These are phyloP conservation scores for Elsinoe batatas DNA, from an alignment of 2,329 filamentous ascomycete species.

Conservation along the genomic window DNA sequence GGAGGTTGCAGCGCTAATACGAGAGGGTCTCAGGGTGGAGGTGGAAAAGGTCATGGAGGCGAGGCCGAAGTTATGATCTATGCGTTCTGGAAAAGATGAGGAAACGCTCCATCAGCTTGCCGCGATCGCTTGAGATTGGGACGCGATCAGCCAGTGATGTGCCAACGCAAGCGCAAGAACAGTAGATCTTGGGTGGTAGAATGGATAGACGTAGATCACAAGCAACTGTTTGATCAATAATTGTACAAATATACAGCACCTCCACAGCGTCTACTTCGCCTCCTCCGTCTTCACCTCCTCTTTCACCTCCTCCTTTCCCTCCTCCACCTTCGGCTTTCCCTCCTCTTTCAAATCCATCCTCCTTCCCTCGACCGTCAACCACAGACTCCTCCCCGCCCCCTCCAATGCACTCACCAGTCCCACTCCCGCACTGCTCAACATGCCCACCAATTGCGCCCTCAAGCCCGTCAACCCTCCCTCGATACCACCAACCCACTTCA, in stretches of 20 bases:
- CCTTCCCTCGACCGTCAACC: slow-evolving; percentile 77
- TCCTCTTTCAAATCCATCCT: slow-evolving; percentile 73
- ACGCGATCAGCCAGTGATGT: too few relatives aligned
- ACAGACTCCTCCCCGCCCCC: slow-evolving; percentile 68
- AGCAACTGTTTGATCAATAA: not conserved
- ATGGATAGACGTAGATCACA: not conserved
- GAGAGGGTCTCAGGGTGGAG: slow-evolving; percentile 32
- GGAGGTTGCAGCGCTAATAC: slow-evolving; percentile 44
- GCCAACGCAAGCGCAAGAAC: not conserved
- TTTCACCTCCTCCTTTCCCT: slow-evolving; percentile 9
- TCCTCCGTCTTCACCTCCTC: slow-evolving; percentile 11
- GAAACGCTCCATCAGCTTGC: too few relatives aligned
- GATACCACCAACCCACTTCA: slow-evolving; percentile 65
- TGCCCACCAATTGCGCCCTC: slow-evolving; percentile 66
- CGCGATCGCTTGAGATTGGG: too few relatives aligned
- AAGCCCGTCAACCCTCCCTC: slow-evolving; percentile 72
- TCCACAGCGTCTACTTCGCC: not conserved
- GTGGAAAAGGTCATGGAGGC: slow-evolving; percentile 18
- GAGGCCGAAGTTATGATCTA: slow-evolving; percentile 13
- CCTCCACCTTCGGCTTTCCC: slow-evolving; percentile 26
- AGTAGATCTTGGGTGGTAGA: not conserved
- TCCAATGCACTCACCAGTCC: slow-evolving; percentile 71
- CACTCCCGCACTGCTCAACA: slow-evolving; percentile 72
- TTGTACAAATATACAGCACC: not conserved
- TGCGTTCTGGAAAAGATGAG: not conserved